Base-by-base conservation (phyloP, 2,329 filamentous ascomycete genomes). In the Xylariaceae sp. region DNA sequence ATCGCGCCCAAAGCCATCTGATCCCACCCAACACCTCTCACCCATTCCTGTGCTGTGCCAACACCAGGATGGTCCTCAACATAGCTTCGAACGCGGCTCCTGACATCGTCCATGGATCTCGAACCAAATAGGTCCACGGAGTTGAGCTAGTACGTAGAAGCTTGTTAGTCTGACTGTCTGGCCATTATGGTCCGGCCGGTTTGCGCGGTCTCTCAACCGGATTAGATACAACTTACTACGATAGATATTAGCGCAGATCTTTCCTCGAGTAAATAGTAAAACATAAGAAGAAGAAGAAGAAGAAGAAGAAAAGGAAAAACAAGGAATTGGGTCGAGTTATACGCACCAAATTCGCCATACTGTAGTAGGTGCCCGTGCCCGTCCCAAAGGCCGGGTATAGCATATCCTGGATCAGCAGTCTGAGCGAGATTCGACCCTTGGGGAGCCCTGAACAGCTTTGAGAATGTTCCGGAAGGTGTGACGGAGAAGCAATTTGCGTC, bases 11-110 rank as follows among this genome's bases (percentile, higher is more conserved):
- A 79, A 18, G 75, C 73, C 52, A 81, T 82, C 70, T 89, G 86
- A 62, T 89, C 86, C 86, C 86, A 89, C 1, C 86, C 86, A 13
- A 86, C 75, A 0, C 86, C 86, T 50, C 84, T 73, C 42, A 87
- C 68, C 86, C 86, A 89, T 49, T 82, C 75, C 6, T 76, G 70
- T 33, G 70, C 72, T 0, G 74, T 75, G 1, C 84, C 85, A 10
- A 74, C 75, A 0, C 71, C 75, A 0, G 78, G 74, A 56, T 84
- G 75, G 4, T 63, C 59, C 0, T 60, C 64, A 19, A 83, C 66
- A 55, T 87, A 87, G 1, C 64, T 62, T 9, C 71, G 71, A 38
- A 88, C 69, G 5, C 83, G 75, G 6, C 60, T 51, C 28, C 77
- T 73, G 5, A 85, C 78, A 28, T 87, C 80, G 0, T 74, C 72